A percentile compares a stretch with the other conserved stretches of the same genome.
Conservation (phyloP, 1,284 basidiomycete species). For the Melanopsichium pennsylvanicum region DNA sequence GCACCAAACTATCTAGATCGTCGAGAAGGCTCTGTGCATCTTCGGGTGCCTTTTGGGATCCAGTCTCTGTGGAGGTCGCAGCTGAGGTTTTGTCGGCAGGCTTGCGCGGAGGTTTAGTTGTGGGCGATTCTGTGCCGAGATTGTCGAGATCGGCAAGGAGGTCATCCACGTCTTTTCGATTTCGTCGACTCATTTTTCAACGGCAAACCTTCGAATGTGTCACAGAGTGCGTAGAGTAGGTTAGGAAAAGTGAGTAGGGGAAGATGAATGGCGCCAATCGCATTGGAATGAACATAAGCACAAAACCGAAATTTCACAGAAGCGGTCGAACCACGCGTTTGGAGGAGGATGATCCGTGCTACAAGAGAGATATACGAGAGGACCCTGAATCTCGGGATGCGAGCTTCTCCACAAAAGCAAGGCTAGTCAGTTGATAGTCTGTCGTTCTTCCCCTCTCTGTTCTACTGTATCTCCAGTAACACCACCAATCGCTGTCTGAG, state of each 20-base stretch:
- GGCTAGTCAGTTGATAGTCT: too few species aligned
- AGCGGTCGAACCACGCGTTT: too few species aligned
- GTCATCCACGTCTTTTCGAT: constrained; percentile 59
- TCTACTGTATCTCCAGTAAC: too few species aligned
- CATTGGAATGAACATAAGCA: too few species aligned
- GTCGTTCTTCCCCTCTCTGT: too few species aligned
- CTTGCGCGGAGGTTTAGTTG: constrained; percentile 17
- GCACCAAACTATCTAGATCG: constrained; percentile 63
- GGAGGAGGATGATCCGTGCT: not conserved
- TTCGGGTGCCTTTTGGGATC: constrained; percentile 27
- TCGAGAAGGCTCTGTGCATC: constrained; percentile 64
- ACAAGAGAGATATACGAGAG: constrained; percentile 2
- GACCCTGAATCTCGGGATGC: constrained; percentile 5
- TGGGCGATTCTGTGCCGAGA: constrained; percentile 40
- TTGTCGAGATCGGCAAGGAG: constrained; percentile 62
- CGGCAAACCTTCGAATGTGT: too few species aligned
- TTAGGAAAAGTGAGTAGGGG: too few species aligned
- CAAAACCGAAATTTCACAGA: not conserved
- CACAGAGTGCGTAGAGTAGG: too few species aligned
- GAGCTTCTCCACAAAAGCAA: constrained; percentile 3
- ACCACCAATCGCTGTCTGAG: too few species aligned
- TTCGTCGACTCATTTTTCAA: constrained; percentile 44
- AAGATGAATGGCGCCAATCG: too few species aligned
- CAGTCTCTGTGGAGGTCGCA: constrained; percentile 1
- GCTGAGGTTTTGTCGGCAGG: constrained; percentile 23